Base-by-base conservation (phyloP, 306 rosid genomes). In the Prunus kanzakura region DNA sequence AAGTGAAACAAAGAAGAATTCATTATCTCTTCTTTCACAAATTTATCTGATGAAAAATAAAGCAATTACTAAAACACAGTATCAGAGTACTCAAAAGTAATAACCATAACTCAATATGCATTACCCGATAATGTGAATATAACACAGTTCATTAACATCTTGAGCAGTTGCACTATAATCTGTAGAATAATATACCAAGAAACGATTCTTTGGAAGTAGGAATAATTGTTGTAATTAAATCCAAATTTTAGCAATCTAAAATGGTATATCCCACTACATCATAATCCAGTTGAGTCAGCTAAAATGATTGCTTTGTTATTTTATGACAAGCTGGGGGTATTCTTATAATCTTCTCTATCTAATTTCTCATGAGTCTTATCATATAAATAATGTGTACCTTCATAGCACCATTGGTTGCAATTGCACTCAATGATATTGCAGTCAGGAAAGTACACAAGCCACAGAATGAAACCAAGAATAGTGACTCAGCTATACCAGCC, bases 401-500 rank as follows among this genome's bases (percentile, higher is more conserved):
- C 99, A 95, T 95, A 72, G 99, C 99, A 82, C 99, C 99, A 82
- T 95, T 95, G 69, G 99, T 95, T 78, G 99, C 99, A 86, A 95
- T 95, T 62, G 99, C 99, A 82, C 99, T 95, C 76, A 95, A 72
- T 69, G 99, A 95, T 78, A 95, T 92, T 82, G 93, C 87, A 75
- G 99, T 95, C 77, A 95, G 87, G 80, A 95, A 95, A 63, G 99
- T 95, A 83, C 99, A 95, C 73, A 81, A 76, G 75, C 99, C 98
- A 83, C 99, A 95, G 71, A 91, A 69, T 52, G 96, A 64, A 63
- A 95, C 99, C 79, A 95, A 85, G 80, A 91, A 10, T 50, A 95
- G 75, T 49, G 99, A 79, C 76, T 84, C 91, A 61, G 90, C 92
- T 78, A 95, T 79, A 78, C 99, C 99, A 80, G 97, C 97, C 99